Evolutionary conservation across 108 stramenopile species (phyloP).

Genomic region (Cylindrotheca closterium): DNA sequence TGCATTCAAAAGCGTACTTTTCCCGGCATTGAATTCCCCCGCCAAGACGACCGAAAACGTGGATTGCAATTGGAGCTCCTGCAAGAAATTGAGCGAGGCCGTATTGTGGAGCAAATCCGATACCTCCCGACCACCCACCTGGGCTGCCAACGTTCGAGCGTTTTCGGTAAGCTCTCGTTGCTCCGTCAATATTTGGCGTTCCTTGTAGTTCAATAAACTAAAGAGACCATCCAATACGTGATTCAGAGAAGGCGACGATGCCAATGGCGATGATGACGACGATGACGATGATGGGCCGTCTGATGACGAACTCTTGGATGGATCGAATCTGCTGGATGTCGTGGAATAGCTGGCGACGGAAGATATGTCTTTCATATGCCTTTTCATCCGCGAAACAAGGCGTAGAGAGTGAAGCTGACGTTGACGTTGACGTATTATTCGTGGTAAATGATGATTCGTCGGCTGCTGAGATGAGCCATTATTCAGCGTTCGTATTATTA

Average conservation of each 20-base stretch:
- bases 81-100: slow-evolving; percentile 25
- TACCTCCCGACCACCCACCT: slow-evolving; percentile 31
- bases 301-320: too few relatives aligned
- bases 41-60: slow-evolving; percentile 79
- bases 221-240: slow-evolving; percentile 41
- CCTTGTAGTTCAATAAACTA: slow-evolving; percentile 55
- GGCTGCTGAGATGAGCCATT: too few relatives aligned
- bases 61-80: slow-evolving; percentile 31
- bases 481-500: too few relatives aligned
- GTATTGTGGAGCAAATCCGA: slow-evolving; percentile 3
- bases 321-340: too few relatives aligned
- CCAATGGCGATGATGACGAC: background rate
- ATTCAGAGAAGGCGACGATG: background rate
- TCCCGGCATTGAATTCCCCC: slow-evolving; percentile 89
- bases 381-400: too few relatives aligned
- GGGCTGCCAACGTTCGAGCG: slow-evolving; percentile 42
- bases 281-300: background rate
- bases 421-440: too few relatives aligned
- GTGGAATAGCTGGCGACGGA: too few relatives aligned
- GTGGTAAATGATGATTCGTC: too few relatives aligned
- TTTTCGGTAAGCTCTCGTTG: slow-evolving; percentile 49
- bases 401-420: too few relatives aligned
- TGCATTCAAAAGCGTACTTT: slow-evolving; percentile 84
- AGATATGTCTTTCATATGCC: too few relatives aligned
- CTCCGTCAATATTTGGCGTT: slow-evolving; percentile 52